phyloP scores from a whole-genome alignment of 306 rosid species.

The Notholithocarpus densiflorus region DNA sequence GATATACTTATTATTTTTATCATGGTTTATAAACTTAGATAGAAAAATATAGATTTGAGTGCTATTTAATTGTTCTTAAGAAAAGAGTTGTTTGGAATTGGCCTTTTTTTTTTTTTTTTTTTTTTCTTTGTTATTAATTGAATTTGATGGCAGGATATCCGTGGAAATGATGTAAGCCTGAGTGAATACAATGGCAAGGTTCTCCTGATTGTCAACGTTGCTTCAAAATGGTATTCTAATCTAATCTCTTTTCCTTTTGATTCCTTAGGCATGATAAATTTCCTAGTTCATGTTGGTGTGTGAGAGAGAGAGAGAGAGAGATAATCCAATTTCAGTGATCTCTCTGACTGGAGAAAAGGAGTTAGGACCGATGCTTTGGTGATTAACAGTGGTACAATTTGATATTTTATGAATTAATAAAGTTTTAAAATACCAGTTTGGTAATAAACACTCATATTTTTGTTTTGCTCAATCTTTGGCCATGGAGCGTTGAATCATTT shows the following conservation, averaged over 20 bases:
- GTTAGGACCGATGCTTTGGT: background rate
- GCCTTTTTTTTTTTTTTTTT: background rate
- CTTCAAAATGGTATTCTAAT: constrained; percentile 69
- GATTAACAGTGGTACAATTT: background rate
- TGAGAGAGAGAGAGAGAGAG: no score
- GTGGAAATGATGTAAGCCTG: constrained; percentile 71
- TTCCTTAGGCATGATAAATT: background rate
- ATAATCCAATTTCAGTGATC: background rate
- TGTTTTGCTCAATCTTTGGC: background rate
- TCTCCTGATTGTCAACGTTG: constrained; percentile 83
- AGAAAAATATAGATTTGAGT: background rate
- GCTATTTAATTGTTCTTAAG: background rate
- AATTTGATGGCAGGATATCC: constrained; percentile 60
- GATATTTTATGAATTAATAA: background rate
- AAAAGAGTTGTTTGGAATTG: background rate
- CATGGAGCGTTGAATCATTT: background rate
- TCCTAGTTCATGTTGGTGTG: background rate
- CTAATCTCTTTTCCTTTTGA: constrained; percentile 1
- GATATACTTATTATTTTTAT: background rate
- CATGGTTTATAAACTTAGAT: background rate
- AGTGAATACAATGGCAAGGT: constrained; percentile 68
- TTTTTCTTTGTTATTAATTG: constrained; percentile 8
- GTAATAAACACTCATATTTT: background rate
- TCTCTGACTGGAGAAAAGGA: background rate
- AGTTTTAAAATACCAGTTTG: no score